phyloP scores from a whole-genome alignment of 2,329 filamentous ascomycete genomes.

The Septoria petroselini region DNA sequence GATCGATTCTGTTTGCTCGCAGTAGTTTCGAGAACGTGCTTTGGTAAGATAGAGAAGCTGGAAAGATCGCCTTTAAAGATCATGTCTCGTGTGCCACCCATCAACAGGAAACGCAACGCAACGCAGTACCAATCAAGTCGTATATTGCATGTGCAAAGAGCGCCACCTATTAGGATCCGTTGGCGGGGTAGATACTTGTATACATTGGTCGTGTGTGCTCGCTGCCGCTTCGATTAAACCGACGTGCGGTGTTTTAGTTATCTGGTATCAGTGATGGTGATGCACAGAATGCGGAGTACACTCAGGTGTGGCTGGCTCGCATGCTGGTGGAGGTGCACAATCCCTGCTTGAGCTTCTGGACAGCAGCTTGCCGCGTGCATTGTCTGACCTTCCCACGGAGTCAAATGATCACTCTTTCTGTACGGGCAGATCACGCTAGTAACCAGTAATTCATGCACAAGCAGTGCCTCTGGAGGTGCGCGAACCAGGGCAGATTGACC shows the following conservation, averaged over 20 bases:
- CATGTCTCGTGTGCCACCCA: no score
- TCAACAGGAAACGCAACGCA: no score
- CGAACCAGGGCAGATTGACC: constrained; percentile 31
- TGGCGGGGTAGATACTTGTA: constrained; percentile 3
- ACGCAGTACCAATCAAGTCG: no score
- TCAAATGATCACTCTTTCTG: no score
- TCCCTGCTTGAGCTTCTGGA: constrained; percentile 39
- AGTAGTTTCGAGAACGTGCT: no score
- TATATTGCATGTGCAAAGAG: no score
- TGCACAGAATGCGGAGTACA: not conserved
- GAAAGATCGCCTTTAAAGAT: no score
- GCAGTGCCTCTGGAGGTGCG: constrained; percentile 35
- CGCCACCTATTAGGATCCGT: not conserved
- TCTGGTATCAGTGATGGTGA: constrained; percentile 3
- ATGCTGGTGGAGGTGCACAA: not conserved
- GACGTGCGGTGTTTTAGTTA: constrained; percentile 3
- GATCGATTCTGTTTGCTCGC: no score
- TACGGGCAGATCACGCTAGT: no score
- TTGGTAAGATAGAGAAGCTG: no score
- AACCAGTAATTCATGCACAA: constrained; percentile 34
- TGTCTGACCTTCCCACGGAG: no score
- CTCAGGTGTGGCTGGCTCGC: not conserved
- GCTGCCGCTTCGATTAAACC: not conserved
- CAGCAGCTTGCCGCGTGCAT: constrained; percentile 26
- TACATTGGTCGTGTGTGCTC: not conserved